Percentiles rank a stretch among this genome's conserved stretches.
Evolutionary conservation across 169 alveolate genomes (phyloP).

Genomic region (Theileria equi): DNA sequence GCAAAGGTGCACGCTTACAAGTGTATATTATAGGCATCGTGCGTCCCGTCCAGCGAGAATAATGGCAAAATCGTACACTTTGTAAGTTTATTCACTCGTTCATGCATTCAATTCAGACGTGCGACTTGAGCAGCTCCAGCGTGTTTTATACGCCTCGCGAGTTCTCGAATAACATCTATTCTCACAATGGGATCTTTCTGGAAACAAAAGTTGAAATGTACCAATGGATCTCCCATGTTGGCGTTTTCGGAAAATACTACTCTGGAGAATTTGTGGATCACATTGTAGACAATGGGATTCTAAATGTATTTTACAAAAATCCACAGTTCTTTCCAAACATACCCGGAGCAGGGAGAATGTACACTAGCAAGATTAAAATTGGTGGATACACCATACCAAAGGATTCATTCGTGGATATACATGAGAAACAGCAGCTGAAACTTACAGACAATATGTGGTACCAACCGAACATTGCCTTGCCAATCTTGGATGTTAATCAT

Average conservation of each 20-base stretch:
- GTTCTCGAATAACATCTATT: constrained; percentile 74
- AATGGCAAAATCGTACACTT: constrained; percentile 37
- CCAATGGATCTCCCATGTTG: constrained; percentile 67
- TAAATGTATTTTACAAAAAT: constrained; percentile 41
- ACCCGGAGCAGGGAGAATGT: constrained; percentile 58
- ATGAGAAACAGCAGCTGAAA: constrained; percentile 57
- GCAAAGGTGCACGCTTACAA: too few relatives aligned
- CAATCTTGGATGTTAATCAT: constrained; percentile 65
- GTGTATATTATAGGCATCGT: constrained; percentile 43
- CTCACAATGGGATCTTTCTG: constrained; percentile 72
- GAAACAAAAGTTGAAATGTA: constrained; percentile 75
- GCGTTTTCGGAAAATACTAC: constrained; percentile 38
- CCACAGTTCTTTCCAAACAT: constrained; percentile 64
- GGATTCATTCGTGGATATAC: constrained; percentile 33
- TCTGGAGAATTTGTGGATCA: constrained; percentile 60
- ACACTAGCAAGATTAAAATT: constrained; percentile 38
- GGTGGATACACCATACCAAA: constrained; percentile 48
- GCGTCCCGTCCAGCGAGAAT: constrained; percentile 40
- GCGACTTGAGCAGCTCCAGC: constrained; percentile 63
- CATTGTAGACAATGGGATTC: constrained; percentile 35
- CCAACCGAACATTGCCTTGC: constrained; percentile 54
- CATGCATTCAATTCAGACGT: constrained; percentile 41
- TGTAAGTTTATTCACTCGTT: constrained; percentile 13
- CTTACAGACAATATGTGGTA: constrained; percentile 74
- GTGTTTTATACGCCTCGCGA: constrained; percentile 71